Evolutionary conservation across 352 stramenopile species (phyloP), one percentile per base, ranked within the genome.

Genomic region (Achlya hypogyna): DNA sequence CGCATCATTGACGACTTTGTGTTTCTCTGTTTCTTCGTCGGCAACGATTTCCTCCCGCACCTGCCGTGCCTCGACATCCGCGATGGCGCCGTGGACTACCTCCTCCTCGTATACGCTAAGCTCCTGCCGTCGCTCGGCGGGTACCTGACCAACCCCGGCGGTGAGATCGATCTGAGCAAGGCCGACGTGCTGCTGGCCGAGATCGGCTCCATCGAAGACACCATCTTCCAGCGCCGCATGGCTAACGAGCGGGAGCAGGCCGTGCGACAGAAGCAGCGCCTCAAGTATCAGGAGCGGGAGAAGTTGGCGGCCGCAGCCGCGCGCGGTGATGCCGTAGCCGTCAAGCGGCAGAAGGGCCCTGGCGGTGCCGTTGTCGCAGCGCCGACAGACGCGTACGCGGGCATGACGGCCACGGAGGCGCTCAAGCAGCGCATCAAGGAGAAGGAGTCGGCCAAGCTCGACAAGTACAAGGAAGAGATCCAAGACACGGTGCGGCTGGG

Each of bases 1-100:
- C 81, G 96, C 63, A 72, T 99, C n/a, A 77, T 99, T 35, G 97
- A 99, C 77, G 97, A 99, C 79, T 97, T 99, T 76, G 96, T 99
- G 10, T 99, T 99, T 78, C 77, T 99, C 40, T 99, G 96, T 78
- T 99, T 99, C 78, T 99, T 99, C 74, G 96, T 99, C 2, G 97
- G 97, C 0, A 98, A 99, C 81, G 97, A 99, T 85, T 99, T 99
- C 77, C 77, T 99, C 65, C 97, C 97, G 40, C 97, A 99, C 76
- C 75, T 99, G 47, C 97, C 97, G 6, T 98, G 87, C 60, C 84
- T 99, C 32, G 96, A 99, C 72, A 99, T 99, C 81, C 89, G 96
- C 51, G 96, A 99, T 72, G 96, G 97, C n/a, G 97, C 92, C 1
- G 74, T 99, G 38, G 96, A 99, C 76, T 98, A 98, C 70, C 76